Percentiles rank a stretch among this genome's conserved stretches.
Conservation (phyloP, 2,329 filamentous ascomycete genomes). For the Elsinoe arachidis region DNA sequence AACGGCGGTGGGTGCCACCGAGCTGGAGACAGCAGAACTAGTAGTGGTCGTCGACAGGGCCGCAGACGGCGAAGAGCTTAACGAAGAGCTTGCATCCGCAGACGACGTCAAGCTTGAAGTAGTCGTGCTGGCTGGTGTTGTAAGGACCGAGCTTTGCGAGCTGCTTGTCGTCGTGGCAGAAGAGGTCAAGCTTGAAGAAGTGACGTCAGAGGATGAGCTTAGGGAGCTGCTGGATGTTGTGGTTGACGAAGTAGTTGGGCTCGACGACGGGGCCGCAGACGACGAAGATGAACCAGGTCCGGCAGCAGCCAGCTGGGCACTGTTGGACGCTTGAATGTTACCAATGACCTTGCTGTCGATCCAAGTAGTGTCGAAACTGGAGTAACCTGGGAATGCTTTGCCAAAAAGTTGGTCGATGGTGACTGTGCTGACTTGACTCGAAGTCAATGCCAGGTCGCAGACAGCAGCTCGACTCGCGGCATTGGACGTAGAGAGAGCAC, state of each 20-base stretch:
- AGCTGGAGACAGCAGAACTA: slow-evolving; percentile 8
- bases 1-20: slow-evolving; percentile 22
- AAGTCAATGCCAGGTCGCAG: slow-evolving; percentile 30
- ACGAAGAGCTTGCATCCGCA: background rate
- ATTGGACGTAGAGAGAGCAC: slow-evolving; percentile 33
- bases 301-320: slow-evolving; percentile 18
- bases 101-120: background rate
- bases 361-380: slow-evolving; percentile 30
- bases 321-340: slow-evolving; percentile 27
- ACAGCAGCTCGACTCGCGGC: slow-evolving; percentile 23
- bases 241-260: slow-evolving; percentile 10
- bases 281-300: background rate
- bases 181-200: background rate
- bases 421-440: slow-evolving; percentile 29
- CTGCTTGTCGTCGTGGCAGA: slow-evolving; percentile 3
- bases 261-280: background rate
- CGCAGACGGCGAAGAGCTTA: background rate
- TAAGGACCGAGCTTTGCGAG: background rate
- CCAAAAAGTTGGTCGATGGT: slow-evolving; percentile 31
- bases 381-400: slow-evolving; percentile 28
- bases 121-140: background rate
- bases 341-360: slow-evolving; percentile 30
- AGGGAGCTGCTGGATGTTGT: slow-evolving; percentile 9
- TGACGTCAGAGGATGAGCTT: slow-evolving; percentile 14
- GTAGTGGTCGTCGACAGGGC: background rate